These are phyloP conservation scores for Coprinopsis sp. DNA, from an alignment of 768 basidiomycete species.

Conservation along the genomic window DNA sequence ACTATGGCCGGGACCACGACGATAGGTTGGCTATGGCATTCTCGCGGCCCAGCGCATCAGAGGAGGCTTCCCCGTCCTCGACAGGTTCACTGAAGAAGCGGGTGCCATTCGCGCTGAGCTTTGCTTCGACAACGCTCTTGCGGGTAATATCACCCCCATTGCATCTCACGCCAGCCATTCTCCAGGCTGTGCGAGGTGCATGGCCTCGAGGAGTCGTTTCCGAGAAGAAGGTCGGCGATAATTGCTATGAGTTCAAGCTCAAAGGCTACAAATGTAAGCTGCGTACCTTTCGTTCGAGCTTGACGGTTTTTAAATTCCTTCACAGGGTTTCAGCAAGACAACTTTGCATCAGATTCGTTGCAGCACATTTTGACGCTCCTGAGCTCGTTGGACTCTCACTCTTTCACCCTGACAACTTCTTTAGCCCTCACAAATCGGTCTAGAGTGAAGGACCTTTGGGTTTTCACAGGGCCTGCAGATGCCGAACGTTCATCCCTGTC, in stretches of 20 bases:
- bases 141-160: constrained; percentile 77
- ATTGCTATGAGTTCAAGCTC: constrained; percentile 74
- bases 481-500: not conserved
- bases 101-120: constrained; percentile 68
- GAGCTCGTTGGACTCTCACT: constrained; percentile 60
- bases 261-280: constrained; percentile 73
- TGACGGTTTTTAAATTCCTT: not conserved
- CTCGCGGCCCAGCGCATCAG: constrained; percentile 41
- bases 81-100: constrained; percentile 31
- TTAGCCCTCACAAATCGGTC: constrained; percentile 69
- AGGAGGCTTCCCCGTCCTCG: constrained; percentile 26
- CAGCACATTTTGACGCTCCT: constrained; percentile 66
- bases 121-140: constrained; percentile 60
- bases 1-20: constrained; percentile 74
- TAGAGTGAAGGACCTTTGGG: constrained; percentile 72
- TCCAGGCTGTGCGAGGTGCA: constrained; percentile 71
- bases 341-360: constrained; percentile 69
- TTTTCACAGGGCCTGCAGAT: constrained; percentile 57
- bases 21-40: constrained; percentile 71
- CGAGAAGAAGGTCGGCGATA: constrained; percentile 70
- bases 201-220: constrained; percentile 79
- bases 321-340: constrained; percentile 74
- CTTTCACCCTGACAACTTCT: constrained; percentile 65
- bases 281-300: constrained; percentile 8
- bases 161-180: constrained; percentile 70